Percentiles rank a stretch among this genome's conserved stretches.
phyloP scores from a whole-genome alignment of 352 stramenopile genomes.

The Saprolegnia parasitica region DNA sequence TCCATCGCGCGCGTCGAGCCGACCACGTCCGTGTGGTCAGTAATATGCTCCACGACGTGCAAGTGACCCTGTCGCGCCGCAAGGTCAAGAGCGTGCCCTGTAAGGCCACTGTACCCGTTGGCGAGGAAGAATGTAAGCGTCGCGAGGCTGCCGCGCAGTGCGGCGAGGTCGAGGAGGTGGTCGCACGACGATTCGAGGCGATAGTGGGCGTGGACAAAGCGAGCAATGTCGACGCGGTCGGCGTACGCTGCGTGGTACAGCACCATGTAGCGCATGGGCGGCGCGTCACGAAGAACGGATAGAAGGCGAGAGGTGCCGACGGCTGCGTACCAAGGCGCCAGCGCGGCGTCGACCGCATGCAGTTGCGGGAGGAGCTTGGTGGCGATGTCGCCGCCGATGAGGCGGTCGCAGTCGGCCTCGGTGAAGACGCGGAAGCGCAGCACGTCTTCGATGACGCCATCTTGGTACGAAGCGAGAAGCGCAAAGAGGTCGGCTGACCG shows the following conservation, averaged over 20 bases:
- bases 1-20: constrained; percentile 17
- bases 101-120: background rate
- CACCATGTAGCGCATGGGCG: constrained; percentile 3
- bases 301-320: background rate
- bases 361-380: background rate
- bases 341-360: background rate
- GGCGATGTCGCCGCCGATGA: background rate
- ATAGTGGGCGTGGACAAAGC: background rate
- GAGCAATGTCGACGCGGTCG: background rate
- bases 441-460: constrained; percentile 2
- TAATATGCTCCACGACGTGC: background rate
- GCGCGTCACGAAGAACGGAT: background rate
- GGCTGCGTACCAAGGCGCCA: background rate
- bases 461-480: background rate
- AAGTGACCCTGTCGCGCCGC: constrained; percentile 4
- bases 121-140: constrained; percentile 3
- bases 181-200: background rate
- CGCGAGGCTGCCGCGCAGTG: background rate
- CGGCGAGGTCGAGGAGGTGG: constrained; percentile 4
- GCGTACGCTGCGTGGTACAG: constrained; percentile 3
- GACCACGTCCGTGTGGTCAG: background rate
- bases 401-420: constrained; percentile 1
- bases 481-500: background rate
- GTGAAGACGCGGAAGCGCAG: constrained; percentile 5
- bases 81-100: background rate